Conservation (phyloP, 768 basidiomycete genomes). For the Tulasnella sp. region DNA sequence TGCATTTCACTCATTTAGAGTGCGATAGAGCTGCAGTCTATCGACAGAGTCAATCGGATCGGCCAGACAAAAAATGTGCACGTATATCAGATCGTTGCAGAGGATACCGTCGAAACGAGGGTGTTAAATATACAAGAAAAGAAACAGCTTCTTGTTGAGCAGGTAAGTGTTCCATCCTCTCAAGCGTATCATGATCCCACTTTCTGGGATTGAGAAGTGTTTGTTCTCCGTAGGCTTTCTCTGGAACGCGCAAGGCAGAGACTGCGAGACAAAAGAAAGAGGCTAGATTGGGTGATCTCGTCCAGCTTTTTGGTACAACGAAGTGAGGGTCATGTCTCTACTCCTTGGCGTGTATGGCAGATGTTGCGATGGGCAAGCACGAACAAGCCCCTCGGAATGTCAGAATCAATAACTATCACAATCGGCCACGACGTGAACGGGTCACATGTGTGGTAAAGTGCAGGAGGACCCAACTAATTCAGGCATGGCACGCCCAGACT, state of each 20-base stretch:
- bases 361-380: too few species aligned
- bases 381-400: too few species aligned
- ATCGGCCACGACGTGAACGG: too few species aligned
- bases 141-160: constrained; percentile 68
- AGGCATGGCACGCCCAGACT: too few species aligned
- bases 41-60: constrained; percentile 43
- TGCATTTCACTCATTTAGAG: not conserved
- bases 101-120: constrained; percentile 79
- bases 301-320: not conserved
- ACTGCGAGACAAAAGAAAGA: constrained; percentile 66
- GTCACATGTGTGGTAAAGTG: too few species aligned
- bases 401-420: too few species aligned
- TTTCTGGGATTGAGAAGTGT: not conserved
- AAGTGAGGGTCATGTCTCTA: not conserved
- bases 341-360: not conserved
- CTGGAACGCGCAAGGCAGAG: constrained; percentile 66
- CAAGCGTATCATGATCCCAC: not conserved
- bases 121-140: constrained; percentile 80
- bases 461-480: too few species aligned
- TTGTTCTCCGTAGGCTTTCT: constrained; percentile 89
- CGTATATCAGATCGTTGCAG: constrained; percentile 83
- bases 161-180: constrained; percentile 34
- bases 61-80: constrained; percentile 76
- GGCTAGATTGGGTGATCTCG: constrained; percentile 63
- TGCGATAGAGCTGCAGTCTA: constrained; percentile 17